phyloP scores from a whole-genome alignment of 2,329 filamentous ascomycete species.

The Aspergillus sojae region DNA sequence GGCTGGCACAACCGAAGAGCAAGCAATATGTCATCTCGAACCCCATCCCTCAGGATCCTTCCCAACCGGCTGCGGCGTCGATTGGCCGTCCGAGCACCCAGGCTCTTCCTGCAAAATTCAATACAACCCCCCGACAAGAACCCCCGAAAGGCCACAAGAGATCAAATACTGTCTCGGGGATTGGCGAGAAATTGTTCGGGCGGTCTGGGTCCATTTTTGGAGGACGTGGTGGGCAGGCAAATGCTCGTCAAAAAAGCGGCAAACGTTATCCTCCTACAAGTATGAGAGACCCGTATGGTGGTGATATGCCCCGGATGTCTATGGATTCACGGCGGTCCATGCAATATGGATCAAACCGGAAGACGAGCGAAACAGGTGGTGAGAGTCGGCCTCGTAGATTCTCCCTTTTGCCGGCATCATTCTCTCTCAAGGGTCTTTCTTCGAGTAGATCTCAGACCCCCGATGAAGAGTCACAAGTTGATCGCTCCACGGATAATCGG shows the following conservation, averaged over 20 bases:
- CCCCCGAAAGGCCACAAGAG: conserved; percentile 61
- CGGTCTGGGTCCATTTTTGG: conserved; percentile 81
- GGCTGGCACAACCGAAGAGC: conserved; percentile 78
- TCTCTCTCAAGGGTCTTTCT: conserved; percentile 67
- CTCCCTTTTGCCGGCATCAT: conserved; percentile 67
- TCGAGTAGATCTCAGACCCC: conserved; percentile 55
- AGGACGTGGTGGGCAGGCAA: conserved; percentile 46
- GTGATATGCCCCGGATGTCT: conserved; percentile 63
- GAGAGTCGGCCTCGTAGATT: conserved; percentile 67
- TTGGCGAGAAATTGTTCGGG: conserved; percentile 83
- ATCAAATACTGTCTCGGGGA: conserved; percentile 75
- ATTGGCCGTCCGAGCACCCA: conserved; percentile 64
- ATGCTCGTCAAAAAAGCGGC: conserved; percentile 50
- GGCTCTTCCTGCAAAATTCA: conserved; percentile 61
- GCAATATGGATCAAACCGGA: conserved; percentile 69
- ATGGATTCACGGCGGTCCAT: conserved; percentile 76
- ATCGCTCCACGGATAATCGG: conserved; percentile 39
- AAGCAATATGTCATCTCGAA: conserved; percentile 74
- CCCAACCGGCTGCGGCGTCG: conserved; percentile 53
- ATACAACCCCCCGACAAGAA: conserved; percentile 55
- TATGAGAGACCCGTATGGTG: conserved; percentile 74
- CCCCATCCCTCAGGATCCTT: conserved; percentile 61
- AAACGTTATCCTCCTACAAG: conserved; percentile 88
- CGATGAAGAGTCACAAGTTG: conserved; percentile 42
- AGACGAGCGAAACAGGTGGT: conserved; percentile 67